phyloP scores from a whole-genome alignment of 2,329 filamentous ascomycete genomes.

The Scedosporium apiospermum region DNA sequence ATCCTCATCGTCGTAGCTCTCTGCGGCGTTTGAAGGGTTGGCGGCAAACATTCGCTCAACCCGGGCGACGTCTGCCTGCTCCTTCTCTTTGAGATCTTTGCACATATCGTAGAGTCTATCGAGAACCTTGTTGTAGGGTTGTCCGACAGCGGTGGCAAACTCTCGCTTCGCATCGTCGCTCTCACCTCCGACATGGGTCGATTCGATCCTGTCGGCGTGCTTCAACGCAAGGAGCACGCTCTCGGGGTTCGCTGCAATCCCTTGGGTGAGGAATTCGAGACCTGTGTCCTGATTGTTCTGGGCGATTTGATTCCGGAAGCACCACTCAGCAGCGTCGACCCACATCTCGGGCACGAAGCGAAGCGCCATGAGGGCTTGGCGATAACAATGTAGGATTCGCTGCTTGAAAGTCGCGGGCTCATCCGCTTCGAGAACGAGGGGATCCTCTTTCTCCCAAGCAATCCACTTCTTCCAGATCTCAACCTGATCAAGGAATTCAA shows the following conservation, averaged over 20 bases:
- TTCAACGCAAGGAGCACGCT: constrained; percentile 85
- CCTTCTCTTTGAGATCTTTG: constrained; percentile 58
- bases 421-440: constrained; percentile 74
- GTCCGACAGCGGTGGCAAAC: constrained; percentile 69
- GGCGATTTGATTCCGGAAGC: constrained; percentile 63
- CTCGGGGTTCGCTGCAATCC: constrained; percentile 84
- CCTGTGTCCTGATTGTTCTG: constrained; percentile 54
- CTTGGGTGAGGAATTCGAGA: constrained; percentile 69
- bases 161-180: constrained; percentile 63
- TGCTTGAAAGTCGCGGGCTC: constrained; percentile 66
- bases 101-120: constrained; percentile 83
- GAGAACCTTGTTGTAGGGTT: constrained; percentile 74
- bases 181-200: constrained; percentile 67
- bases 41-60: constrained; percentile 43
- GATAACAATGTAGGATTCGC: constrained; percentile 82
- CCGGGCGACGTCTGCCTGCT: constrained; percentile 46
- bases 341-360: constrained; percentile 94
- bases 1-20: constrained; percentile 34
- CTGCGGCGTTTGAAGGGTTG: constrained; percentile 23
- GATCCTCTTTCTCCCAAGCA: constrained; percentile 88
- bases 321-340: constrained; percentile 92
- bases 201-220: constrained; percentile 79
- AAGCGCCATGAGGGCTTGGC: constrained; percentile 84
- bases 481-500: constrained; percentile 76
- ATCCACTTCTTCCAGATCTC: constrained; percentile 92